phyloP scores from a whole-genome alignment of 768 basidiomycete species.

The Phlebiopsis gigantea region DNA sequence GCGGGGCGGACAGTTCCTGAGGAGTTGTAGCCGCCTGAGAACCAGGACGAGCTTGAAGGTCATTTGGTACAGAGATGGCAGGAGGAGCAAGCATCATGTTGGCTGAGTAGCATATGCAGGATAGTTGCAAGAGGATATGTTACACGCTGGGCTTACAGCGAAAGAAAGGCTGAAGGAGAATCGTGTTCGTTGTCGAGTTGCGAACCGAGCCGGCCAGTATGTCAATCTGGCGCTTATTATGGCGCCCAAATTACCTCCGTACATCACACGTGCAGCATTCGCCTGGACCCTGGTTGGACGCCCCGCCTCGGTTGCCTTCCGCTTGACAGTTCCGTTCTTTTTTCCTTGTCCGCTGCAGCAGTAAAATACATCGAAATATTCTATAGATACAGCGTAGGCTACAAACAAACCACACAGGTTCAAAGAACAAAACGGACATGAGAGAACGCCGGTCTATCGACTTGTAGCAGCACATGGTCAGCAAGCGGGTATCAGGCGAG shows the following conservation, averaged over 20 bases:
- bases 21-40: constrained; percentile 12
- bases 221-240: not conserved
- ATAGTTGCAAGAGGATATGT: not conserved
- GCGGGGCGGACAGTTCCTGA: constrained; percentile 16
- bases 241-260: not conserved
- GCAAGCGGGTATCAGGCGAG: not conserved
- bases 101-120: constrained; percentile 10
- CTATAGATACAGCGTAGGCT: not conserved
- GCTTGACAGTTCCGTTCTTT: not conserved
- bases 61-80: constrained; percentile 21
- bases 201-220: not conserved
- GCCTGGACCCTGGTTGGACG: not conserved
- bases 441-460: not conserved
- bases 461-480: not conserved
- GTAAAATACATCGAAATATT: not conserved
- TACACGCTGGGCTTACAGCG: not conserved
- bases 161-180: not conserved
- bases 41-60: constrained; percentile 16
- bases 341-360: not conserved
- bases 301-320: not conserved
- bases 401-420: not conserved
- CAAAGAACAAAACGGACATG: not conserved
- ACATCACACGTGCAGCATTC: constrained; percentile 2
- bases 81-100: constrained; percentile 21
- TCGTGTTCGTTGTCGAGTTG: constrained; percentile 4